Evolutionary conservation across 805 yeast species (phyloP), one percentile per base, ranked within the genome.

Genomic region (Pichia thaimueangensis): DNA sequence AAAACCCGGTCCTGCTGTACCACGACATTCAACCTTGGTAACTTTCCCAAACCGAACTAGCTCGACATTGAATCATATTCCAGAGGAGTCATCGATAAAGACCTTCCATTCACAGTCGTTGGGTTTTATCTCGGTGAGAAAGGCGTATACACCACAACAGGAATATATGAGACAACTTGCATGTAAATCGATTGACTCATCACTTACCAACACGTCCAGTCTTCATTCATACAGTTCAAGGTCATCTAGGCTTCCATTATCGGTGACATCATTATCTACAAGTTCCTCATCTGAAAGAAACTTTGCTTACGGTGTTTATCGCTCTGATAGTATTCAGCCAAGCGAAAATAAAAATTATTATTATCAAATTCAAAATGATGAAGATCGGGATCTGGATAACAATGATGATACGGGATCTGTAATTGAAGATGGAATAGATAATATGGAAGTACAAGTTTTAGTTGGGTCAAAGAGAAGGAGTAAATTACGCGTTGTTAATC

Each of bases 391-490:
- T n/a, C n/a, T n/a, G n/a, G n/a, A n/a, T n/a, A n/a, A n/a, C n/a
- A n/a, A n/a, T n/a, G 32, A 35, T 24, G 28, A 30, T 10, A 21
- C 21, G 12, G 43, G 33, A 17, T 15, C 37, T 2, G 37, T 33
- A 6, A 30, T 20, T 20, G 70, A 66, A 29, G 68, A 69, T 17
- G 61, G 70, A 12, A 70, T 75, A 42, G 69, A 68, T 16, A 65
- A 68, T 24, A 55, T 80, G 49, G 88, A 82, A 48, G 89, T 80
- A 2, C 89, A 82, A 58, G 82, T 82, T 8, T 60, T 82, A 46
- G 87, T 82, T 7, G 74, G 83, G 46, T 76, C 84, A 13, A 76
- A 74, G 54, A 64, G 87, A 50, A 64, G 85, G 45, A 70, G 82
- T 1, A 70, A 71, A 41, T 62, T 82, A 34, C 59, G 82, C 28